Evolutionary conservation across 805 yeast genomes (phyloP).

Genomic region (Saturnispora besseyi): DNA sequence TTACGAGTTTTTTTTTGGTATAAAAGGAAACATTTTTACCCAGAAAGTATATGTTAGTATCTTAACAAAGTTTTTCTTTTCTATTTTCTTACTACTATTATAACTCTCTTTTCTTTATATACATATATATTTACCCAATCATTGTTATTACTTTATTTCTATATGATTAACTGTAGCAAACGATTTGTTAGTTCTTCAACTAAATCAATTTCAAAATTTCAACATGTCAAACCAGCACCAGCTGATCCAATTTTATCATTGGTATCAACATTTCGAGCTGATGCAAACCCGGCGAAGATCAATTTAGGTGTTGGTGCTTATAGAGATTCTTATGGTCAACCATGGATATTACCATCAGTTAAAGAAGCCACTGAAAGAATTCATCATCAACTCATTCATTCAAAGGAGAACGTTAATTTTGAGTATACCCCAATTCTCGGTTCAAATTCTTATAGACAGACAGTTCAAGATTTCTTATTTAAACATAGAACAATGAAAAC

Average conservation of each 20-base stretch:
- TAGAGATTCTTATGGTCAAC: conserved; percentile 79
- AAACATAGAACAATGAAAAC: conserved; percentile 39
- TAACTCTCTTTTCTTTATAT: not conserved
- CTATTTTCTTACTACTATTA: not conserved
- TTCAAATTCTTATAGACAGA: conserved; percentile 51
- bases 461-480: conserved; percentile 65
- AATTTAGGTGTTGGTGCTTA: conserved; percentile 87
- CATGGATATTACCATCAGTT: conserved; percentile 79
- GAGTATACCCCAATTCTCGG: conserved; percentile 88
- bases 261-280: conserved; percentile 64
- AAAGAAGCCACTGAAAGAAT: conserved; percentile 36
- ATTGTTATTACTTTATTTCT: too few species aligned
- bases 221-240: conserved; percentile 39
- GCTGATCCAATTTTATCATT: conserved; percentile 84
- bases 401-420: conserved; percentile 49
- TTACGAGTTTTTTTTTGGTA: not conserved
- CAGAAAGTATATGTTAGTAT: too few species aligned
- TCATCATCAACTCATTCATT: conserved; percentile 16
- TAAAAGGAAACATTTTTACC: not conserved
- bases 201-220: not conserved
- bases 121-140: too few species aligned
- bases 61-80: too few species aligned
- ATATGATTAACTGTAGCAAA: not conserved
- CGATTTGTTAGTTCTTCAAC: too few species aligned
- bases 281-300: conserved; percentile 46